Evolutionary conservation across 441 rosid genomes (phyloP), one percentile per base, ranked within the genome.

Genomic region (Heliophila coronopifolia): DNA sequence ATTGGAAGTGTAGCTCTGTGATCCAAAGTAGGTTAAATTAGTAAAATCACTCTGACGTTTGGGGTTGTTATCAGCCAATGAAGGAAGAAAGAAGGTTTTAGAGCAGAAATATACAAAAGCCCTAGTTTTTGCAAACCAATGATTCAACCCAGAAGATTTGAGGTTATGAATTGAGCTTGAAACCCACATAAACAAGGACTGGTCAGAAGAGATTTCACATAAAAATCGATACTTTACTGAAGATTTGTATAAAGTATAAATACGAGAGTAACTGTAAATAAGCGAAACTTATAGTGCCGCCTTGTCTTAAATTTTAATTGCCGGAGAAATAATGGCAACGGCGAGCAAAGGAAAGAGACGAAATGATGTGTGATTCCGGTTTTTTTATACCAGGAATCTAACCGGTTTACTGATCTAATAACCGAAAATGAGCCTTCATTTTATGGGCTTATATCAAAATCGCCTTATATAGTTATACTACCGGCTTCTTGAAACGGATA

Each of bases 161-260:
- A 51, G 51, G 46, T 10, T 25, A 32, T 11, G 22, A n/a, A 41
- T 10, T 20, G 59, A 61, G 54, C 49, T 63, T 63, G 63, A 63
- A 56, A 42, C 58, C 63, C 52, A 63, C 68, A 55, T 63, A 63
- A 48, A 63, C 57, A 48, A 31, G 10, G 37, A 54, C 30, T 12
- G 34, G 6, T 42, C 31, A 24, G 9, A 25, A 25, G 7, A 6
- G 2, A 5, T 23, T 24, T 24, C 27, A 24, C 27, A 23, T 1
- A 3, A 3, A 23, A 23, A 24, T 24, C 27, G 7, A 24, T 24
- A 24, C 27, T 24, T 2, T 24, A 5, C 2, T 6, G 5, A 3
- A 24, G 7, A 24, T n/a, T n/a, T n/a, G 27, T 24, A 3, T 3
- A 7, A 25, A 25, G 48, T 7, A 8, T 9, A 30, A 26, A 10